Evolutionary conservation across 2,329 filamentous ascomycete species (phyloP), one percentile per base, ranked within the genome.

Genomic region (Xylaria sp.): DNA sequence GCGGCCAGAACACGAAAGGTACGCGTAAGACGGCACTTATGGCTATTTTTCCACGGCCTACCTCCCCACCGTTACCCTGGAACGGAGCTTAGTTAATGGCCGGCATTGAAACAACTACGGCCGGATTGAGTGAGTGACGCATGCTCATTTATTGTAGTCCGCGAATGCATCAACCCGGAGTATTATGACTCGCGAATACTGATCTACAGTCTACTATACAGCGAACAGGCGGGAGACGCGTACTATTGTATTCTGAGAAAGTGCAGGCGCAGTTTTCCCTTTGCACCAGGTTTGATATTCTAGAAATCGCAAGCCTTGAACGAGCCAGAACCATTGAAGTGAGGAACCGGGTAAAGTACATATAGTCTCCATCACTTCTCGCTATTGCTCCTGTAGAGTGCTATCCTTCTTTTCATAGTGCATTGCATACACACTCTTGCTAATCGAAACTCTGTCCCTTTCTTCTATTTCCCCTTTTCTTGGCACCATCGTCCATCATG

Each of bases 11-110:
- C 47, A 38, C 47, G 47, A 51, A 51, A 51, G 47, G 47, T 51
- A 51, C 47, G 47, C 47, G 47, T 51, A 51, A 51, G 47, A 37
- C 17, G 47, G 47, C 47, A 50, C 31, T 37, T 37, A 50, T n/a
- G n/a, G 31, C 31, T 17, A 38, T 8, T 38, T 51, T 17, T 51
- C 47, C 47, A 51, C 47, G 47, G 17, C 33, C 17, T 28, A 49
- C 46, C 11, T 35, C 46, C 46, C 46, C 46, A 35, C 46, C 25
- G 14, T 35, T 25, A 49, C 28, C 46, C 46, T 49, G 12, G 46
- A 49, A 49, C 46, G 46, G 15, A 49, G 46, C 46, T n/a, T n/a
- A 49, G 46, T 19, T 49, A 49, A 25, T 35, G 46, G 21, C 19
- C n/a, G 46, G 46, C 46, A 49, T 49, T 28, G 46, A 35, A 49